Evolutionary conservation across 768 basidiomycete species (phyloP), one percentile per base, ranked within the genome.

Genomic region (Chlorophyllum brunneum): DNA sequence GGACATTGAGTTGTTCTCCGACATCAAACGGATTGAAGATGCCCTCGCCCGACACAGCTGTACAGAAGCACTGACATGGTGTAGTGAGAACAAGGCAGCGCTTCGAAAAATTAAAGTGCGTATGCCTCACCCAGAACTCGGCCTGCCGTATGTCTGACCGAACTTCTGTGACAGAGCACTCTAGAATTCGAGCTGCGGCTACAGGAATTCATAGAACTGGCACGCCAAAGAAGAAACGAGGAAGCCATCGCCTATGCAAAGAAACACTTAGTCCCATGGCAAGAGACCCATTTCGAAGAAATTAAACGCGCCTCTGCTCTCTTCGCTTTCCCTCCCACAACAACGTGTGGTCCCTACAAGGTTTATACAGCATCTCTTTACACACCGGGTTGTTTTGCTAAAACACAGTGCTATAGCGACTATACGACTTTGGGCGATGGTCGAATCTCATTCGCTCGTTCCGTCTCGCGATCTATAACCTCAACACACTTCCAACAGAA

Each of bases 121-220:
- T 48, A 48, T 33, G 16, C 1, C 41, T 31, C 26, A 26, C 23
- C 47, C 34, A 13, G 30, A 34, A 16, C 27, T 49, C 51, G 23
- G 24, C 36, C 39, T 30, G 22, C 41, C 29, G 4, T 54, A 18
- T 50, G 30, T 40, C 18, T 48, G 24, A 50, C 33, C 10, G 37
- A 45, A 51, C 16, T 4, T 37, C 26, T 27, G 27, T 41, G 44
- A 40, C 67, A 98, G 94, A 93, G 88, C 70, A 87, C 92, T 7
- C 82, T 99, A 38, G 97, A 99, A 72, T 98, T 98, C 67, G 89
- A 94, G 58, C 82, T 99, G 41, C 84, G 97, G 39, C 77, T 97
- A 36, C 97, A 99, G 69, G 93, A 98, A 68, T 98, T 88, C 66
- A 94, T 98, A 63, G 97, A 99, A 68, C 78, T 99, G 4, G 82